These are phyloP conservation scores for Uronychia setigera DNA, from an alignment of 73 alveolate species.

Conservation along the genomic window DNA sequence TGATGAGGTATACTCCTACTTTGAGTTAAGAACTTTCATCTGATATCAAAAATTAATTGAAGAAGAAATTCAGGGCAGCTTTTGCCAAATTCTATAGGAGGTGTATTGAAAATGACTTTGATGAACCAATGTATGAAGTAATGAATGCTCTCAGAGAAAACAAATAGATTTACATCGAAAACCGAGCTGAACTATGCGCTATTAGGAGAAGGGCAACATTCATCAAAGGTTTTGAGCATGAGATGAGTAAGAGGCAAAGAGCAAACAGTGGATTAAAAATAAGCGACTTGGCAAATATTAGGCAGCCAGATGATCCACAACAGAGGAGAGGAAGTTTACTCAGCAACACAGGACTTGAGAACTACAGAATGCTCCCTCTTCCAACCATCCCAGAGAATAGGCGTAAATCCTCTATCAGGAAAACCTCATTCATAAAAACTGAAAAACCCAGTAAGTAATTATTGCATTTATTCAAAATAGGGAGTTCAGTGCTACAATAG, in stretches of 20 bases:
- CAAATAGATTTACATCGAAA: neutral
- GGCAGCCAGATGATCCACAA: neutral
- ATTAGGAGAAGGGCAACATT: neutral
- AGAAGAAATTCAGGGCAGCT: constrained; percentile 56
- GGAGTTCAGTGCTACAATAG: neutral
- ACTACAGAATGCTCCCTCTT: neutral
- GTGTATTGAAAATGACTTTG: neutral
- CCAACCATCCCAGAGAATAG: neutral
- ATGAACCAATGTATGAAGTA: neutral
- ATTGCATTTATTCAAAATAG: neutral
- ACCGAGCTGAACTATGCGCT: neutral
- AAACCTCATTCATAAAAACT: neutral
- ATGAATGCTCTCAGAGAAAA: neutral
- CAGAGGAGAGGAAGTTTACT: neutral
- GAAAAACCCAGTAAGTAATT: neutral
- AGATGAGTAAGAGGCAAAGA: neutral
- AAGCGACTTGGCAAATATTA: neutral
- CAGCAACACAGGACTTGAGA: neutral
- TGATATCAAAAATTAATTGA: constrained; percentile 24
- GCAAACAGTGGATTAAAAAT: too few species aligned
- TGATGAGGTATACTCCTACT: constrained; percentile 52
- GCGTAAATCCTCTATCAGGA: neutral
- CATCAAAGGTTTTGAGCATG: neutral
- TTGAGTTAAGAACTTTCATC: constrained; percentile 4
- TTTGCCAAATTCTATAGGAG: neutral